phyloP scores from a whole-genome alignment of 23 red algal species.

The Cyanidium caldarium region DNA sequence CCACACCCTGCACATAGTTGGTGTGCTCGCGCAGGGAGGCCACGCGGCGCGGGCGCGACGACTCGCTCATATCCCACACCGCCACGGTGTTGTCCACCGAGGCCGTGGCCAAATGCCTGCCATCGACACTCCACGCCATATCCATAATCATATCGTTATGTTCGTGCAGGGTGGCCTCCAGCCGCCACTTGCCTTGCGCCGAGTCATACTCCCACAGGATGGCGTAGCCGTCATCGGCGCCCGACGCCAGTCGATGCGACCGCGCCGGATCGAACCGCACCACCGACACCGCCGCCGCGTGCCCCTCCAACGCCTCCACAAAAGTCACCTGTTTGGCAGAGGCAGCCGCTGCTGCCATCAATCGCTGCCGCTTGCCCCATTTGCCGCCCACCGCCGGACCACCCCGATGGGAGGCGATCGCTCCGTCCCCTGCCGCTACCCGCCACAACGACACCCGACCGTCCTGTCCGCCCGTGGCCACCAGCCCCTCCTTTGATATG shows the following conservation, averaged over 20 bases:
- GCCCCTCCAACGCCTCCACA: slow-evolving; percentile 1
- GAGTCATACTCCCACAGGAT: not conserved
- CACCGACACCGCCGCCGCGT: not conserved
- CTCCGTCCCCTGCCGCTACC: not conserved
- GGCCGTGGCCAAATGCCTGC: slow-evolving; percentile 31
- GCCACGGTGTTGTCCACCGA: slow-evolving; percentile 77
- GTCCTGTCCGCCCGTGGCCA: not conserved
- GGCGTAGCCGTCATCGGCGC: not conserved
- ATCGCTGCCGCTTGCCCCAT: not conserved
- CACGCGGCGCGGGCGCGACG: slow-evolving; percentile 4
- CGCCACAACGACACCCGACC: not conserved
- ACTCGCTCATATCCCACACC: slow-evolving; percentile 45
- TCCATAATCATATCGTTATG: slow-evolving; percentile 68
- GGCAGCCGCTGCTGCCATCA: not conserved
- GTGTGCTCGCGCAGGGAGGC: slow-evolving; percentile 32
- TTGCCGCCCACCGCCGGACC: not conserved
- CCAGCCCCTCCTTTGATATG: not conserved
- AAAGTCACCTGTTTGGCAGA: not conserved
- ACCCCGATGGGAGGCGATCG: not conserved
- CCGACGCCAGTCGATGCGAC: not conserved
- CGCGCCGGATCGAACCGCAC: not conserved
- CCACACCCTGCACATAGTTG: slow-evolving; percentile 69
- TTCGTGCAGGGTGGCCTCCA: slow-evolving; percentile 25
- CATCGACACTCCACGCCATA: slow-evolving; percentile 35
- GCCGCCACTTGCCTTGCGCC: slow-evolving; percentile 22